phyloP scores from a whole-genome alignment of 108 stramenopile genomes.

The Fistulifera solaris region DNA sequence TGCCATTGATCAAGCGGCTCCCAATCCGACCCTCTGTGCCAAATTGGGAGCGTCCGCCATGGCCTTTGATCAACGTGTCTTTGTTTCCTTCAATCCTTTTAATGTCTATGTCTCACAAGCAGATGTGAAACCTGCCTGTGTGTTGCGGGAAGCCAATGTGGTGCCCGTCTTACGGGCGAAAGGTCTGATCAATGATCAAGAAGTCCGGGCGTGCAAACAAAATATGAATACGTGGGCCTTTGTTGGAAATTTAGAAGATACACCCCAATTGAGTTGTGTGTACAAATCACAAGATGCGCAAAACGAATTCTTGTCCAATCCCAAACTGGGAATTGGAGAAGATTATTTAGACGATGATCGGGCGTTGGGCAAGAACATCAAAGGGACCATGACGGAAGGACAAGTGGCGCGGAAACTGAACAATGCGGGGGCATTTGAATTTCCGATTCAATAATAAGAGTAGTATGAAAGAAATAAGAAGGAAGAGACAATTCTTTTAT shows the following conservation, averaged over 20 bases:
- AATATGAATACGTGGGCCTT: slow-evolving; percentile 97
- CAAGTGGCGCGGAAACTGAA: slow-evolving; percentile 15
- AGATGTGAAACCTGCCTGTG: slow-evolving; percentile 95
- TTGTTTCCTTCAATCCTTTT: slow-evolving; percentile 94
- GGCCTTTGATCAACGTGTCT: slow-evolving; percentile 92
- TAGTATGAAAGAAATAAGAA: background rate
- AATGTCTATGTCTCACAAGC: slow-evolving; percentile 92
- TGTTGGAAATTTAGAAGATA: slow-evolving; percentile 85
- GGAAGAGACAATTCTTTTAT: no score
- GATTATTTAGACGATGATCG: slow-evolving; percentile 88
- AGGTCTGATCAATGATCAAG: slow-evolving; percentile 75
- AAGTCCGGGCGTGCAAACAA: slow-evolving; percentile 77
- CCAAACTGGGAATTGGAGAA: slow-evolving; percentile 87
- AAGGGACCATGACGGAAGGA: slow-evolving; percentile 61
- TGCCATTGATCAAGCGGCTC: slow-evolving; percentile 91
- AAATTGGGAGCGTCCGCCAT: slow-evolving; percentile 85
- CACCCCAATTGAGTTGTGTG: slow-evolving; percentile 89
- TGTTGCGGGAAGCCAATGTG: slow-evolving; percentile 76
- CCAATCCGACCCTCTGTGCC: slow-evolving; percentile 83
- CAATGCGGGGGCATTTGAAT: background rate
- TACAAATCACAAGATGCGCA: slow-evolving; percentile 93
- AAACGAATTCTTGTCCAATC: slow-evolving; percentile 92
- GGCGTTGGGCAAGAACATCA: slow-evolving; percentile 46
- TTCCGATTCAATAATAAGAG: background rate
- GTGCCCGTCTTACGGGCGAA: slow-evolving; percentile 74